A percentile compares a stretch with the other conserved stretches of the same genome.
Conservation (phyloP, 179 eudicot genomes). For the Spergularia azorica region DNA sequence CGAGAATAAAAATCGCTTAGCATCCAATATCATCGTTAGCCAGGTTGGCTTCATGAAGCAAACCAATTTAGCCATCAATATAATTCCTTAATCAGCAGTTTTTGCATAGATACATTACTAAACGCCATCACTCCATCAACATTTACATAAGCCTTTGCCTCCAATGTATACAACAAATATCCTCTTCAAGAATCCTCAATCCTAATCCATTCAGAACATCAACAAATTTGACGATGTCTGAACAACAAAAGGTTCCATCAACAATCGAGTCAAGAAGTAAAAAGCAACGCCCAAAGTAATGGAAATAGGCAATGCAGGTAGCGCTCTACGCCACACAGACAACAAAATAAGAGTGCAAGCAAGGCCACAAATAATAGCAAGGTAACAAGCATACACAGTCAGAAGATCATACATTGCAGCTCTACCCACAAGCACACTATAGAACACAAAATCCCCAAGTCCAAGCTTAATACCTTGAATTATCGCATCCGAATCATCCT, state of each 20-base stretch:
- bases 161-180: neutral
- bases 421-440: constrained; percentile 95
- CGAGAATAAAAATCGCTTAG: neutral
- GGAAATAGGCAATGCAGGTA: constrained; percentile 94
- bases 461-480: constrained; percentile 79
- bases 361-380: constrained; percentile 90
- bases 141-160: neutral
- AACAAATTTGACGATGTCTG: constrained; percentile 72
- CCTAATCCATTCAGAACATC: constrained; percentile 61
- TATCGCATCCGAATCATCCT: constrained; percentile 21
- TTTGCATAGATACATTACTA: constrained; percentile 15
- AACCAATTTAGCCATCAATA: neutral
- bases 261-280: constrained; percentile 86
- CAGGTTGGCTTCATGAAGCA: neutral
- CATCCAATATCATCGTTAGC: neutral
- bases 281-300: constrained; percentile 74
- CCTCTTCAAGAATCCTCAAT: neutral
- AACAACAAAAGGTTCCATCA: constrained; percentile 95
- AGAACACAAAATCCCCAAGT: constrained; percentile 90
- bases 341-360: constrained; percentile 85
- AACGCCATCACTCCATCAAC: neutral
- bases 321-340: constrained; percentile 78
- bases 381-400: constrained; percentile 98
- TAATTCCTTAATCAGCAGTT: constrained; percentile 7
- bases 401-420: constrained; percentile 97